Conservation (phyloP, 2,329 filamentous ascomycete genomes). For the Colletotrichum viniferum region DNA sequence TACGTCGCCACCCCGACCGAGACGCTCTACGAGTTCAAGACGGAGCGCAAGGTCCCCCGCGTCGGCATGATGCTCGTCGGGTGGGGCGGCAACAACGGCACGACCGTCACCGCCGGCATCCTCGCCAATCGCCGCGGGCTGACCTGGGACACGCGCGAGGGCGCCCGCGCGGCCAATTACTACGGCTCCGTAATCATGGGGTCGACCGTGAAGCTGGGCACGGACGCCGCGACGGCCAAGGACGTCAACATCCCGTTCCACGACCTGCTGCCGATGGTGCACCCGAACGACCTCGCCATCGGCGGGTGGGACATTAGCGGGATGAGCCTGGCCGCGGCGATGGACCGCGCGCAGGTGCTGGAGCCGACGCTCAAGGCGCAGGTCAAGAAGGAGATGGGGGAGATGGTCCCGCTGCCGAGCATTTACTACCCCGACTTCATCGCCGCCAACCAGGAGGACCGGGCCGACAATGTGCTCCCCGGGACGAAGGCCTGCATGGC, state of each 20-base stretch:
- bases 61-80: constrained; percentile 97
- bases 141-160: constrained; percentile 93
- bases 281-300: constrained; percentile 93
- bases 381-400: constrained; percentile 91
- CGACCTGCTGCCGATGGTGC: constrained; percentile 92
- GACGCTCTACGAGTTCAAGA: constrained; percentile 96
- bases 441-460: constrained; percentile 95
- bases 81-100: constrained; percentile 97
- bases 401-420: constrained; percentile 86
- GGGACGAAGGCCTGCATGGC: constrained; percentile 84
- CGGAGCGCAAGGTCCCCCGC: constrained; percentile 91
- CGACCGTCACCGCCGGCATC: constrained; percentile 95
- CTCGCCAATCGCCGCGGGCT: constrained; percentile 90
- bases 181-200: constrained; percentile 98
- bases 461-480: constrained; percentile 87
- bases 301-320: constrained; percentile 98
- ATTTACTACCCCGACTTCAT: constrained; percentile 99
- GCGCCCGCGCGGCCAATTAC: constrained; percentile 87
- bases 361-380: constrained; percentile 92
- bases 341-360: constrained; percentile 94
- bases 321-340: constrained; percentile 86
- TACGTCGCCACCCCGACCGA: constrained; percentile 85
- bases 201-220: constrained; percentile 95
- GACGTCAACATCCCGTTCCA: constrained; percentile 98
- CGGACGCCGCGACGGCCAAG: constrained; percentile 79